Base-by-base conservation (phyloP, 345 rosid genomes). In the Eucalyptus sp. region DNA sequence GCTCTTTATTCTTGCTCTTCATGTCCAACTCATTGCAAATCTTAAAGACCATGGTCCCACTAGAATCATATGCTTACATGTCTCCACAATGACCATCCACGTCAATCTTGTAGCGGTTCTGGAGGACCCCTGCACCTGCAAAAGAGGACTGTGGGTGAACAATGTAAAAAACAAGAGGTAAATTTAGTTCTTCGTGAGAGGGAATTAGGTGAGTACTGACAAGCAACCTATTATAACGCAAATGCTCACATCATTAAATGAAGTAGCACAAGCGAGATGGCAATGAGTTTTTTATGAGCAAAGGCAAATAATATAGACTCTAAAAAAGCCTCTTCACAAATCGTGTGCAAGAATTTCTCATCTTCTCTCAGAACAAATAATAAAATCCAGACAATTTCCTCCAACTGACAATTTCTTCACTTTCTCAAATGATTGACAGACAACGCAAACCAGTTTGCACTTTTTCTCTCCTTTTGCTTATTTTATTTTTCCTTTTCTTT, bases 91-190 rank as follows among this genome's bases (percentile, higher is more conserved):
- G 71, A 44, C 92, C 93, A 83, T 93, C 96, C 29, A 89, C 90
- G 52, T 95, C 96, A 24, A 96, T 93, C 92, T 94, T 97, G 93
- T 96, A 97, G 88, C 98, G 95, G 64, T 91, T 94, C 66, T 90
- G 95, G 91, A 96, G 95, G 87, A 93, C 92, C 88, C 88, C 89
- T 90, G 87, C 60, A 89, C 98, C 98, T 94, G 93, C 31, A 76
- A 91, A 91, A 49, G 84, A 68, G 88, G 33, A 85, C 43, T 31
- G 22, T 79, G 52, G 79, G 43, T 79, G 60, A 80, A 88, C 71
- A 81, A 7, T 17, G 33, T 86, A n/a, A 24, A 64, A 58, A 50
- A 58, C 54, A 24, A 85, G 31, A 89, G 33, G 84, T 60, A 64
- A 50, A 80, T 86, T 64, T 50, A 81, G 7, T 88, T 86, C 87